A percentile compares a stretch with the other conserved stretches of the same genome.
Conservation (phyloP, 73 alveolate genomes). For the Uronychia setigera region DNA sequence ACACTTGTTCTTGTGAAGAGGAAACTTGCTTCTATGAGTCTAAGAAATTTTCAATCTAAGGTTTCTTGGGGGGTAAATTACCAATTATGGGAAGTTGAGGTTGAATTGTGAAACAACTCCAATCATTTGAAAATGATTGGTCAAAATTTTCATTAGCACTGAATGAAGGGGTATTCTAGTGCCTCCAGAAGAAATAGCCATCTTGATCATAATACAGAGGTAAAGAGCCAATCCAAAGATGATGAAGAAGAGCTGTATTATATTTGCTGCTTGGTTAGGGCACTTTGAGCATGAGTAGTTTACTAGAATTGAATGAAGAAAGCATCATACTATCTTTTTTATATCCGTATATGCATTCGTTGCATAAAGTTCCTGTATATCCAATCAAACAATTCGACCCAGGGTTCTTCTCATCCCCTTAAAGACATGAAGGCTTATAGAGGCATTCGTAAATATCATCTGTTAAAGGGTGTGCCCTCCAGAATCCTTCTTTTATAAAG, state of each 20-base stretch:
- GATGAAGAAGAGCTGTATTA: neutral
- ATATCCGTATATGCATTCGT: neutral
- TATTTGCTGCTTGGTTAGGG: slow-evolving; percentile 2
- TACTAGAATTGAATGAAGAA: neutral
- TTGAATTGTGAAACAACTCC: slow-evolving; percentile 38
- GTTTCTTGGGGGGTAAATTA: neutral
- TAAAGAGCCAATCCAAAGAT: neutral
- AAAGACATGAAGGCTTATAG: slow-evolving; percentile 45
- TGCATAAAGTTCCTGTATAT: slow-evolving; percentile 5
- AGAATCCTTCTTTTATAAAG: slow-evolving; percentile 32
- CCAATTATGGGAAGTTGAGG: slow-evolving; percentile 44
- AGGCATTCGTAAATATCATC: slow-evolving; percentile 46
- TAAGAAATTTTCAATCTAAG: slow-evolving; percentile 6
- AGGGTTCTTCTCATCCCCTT: neutral
- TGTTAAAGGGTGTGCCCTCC: slow-evolving; percentile 5
- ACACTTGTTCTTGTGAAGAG: slow-evolving; percentile 27
- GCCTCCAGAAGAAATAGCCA: slow-evolving; percentile 18
- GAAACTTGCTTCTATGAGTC: slow-evolving; percentile 16
- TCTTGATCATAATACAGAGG: neutral
- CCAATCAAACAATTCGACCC: neutral
- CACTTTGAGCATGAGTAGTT: neutral
- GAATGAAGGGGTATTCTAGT: slow-evolving; percentile 42
- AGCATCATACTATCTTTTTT: neutral
- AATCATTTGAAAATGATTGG: slow-evolving; percentile 52
- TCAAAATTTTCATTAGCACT: slow-evolving; percentile 51